phyloP scores from a whole-genome alignment of 305 asterid genomes.

The Fraxinus velutina region DNA sequence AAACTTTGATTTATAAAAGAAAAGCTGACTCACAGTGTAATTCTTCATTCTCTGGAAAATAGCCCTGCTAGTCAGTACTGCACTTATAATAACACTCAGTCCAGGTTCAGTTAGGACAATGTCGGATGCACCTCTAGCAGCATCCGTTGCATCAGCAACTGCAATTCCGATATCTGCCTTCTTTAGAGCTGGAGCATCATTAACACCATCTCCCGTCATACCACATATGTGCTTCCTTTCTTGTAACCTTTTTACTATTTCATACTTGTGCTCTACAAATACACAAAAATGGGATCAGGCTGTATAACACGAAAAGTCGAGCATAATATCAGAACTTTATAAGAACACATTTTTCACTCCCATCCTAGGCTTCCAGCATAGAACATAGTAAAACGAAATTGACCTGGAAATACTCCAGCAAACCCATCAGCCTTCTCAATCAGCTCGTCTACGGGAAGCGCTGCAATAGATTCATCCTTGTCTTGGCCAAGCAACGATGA shows the following conservation, averaged over 20 bases:
- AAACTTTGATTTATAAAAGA: conserved; percentile 8
- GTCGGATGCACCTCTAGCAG: conserved; percentile 77
- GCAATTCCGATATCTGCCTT: conserved; percentile 87
- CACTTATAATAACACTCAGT: conserved; percentile 70
- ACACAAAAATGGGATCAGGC: neutral
- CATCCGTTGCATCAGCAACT: conserved; percentile 88
- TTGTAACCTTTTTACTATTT: conserved; percentile 69
- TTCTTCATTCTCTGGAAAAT: conserved; percentile 86
- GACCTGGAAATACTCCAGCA: conserved; percentile 88
- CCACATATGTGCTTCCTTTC: conserved; percentile 74
- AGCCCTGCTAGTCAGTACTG: conserved; percentile 81
- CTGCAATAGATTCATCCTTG: conserved; percentile 59
- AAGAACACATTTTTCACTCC: neutral
- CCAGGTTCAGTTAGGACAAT: conserved; percentile 82
- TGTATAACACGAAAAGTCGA: neutral
- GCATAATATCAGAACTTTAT: too few relatives aligned
- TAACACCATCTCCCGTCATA: conserved; percentile 88
- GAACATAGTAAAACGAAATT: neutral
- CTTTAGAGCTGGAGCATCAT: conserved; percentile 79
- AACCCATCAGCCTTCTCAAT: conserved; percentile 86
- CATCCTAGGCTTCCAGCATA: neutral
- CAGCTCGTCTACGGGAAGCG: conserved; percentile 70
- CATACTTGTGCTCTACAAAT: conserved; percentile 66
- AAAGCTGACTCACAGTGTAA: conserved; percentile 44
- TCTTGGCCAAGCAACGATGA: conserved; percentile 69